Base-by-base conservation (phyloP, 2,329 filamentous ascomycete species). In the Cytospora paraplurivora region DNA sequence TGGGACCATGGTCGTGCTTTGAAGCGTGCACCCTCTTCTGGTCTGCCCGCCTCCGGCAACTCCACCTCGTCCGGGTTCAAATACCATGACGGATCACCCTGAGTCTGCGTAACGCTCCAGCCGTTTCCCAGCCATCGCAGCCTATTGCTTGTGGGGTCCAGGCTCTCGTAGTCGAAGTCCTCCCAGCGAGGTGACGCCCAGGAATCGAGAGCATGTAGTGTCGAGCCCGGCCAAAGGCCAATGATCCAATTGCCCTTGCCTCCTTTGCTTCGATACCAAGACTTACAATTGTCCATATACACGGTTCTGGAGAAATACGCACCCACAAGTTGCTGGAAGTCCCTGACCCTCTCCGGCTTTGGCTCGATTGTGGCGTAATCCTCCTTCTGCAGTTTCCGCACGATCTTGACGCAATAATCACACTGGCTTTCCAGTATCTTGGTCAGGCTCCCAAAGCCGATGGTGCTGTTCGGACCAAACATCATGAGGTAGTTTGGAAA, bases 401-500 rank as follows among this genome's bases (percentile, higher is more conserved):
- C 70, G 67, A 79, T 76, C 64, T 77, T 76, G 32, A 79, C 71
- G 50, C 83, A 74, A 66, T 82, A 81, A 65, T 85, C 82, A 47
- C 74, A 78, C 67, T 78, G 78, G 72, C 75, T 72, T 68, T 83
- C 81, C 59, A 82, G 74, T 52, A 82, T 80, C 59, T 74, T 75
- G 51, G 76, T 78, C 56, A 83, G 72, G 38, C 76, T 78, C 7
- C 81, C 81, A 53, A 77, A 76, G 21, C 81, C 81, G 62, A 82
- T 77, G 49, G 75, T 76, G 21, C 75, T 76, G 70, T 82, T 83
- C 47, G 81, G 81, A 0, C 81, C 81, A 52, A 80, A 75, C 70
- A 81, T 75, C 69, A 82, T 76, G 51, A 83, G 74, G 64, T 77
- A 76, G 72, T 83, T 84, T 4, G 81, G 81, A 67, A 83, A 82